Conservation (phyloP, 345 rosid species). For the Anacardium occidentale region DNA sequence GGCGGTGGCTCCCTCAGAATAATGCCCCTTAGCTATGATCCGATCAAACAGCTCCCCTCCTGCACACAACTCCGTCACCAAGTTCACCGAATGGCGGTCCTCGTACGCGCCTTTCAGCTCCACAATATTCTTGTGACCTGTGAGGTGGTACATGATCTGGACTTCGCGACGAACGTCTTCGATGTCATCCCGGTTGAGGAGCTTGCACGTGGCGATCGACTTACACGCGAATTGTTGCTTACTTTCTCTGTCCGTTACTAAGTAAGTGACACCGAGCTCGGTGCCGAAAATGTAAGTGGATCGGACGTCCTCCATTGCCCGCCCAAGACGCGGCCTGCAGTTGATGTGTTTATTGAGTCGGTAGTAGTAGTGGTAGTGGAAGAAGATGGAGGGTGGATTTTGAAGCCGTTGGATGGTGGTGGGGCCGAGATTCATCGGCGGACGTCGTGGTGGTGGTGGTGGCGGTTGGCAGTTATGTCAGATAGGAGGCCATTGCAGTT, state of each 20-base stretch:
- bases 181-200: constrained; percentile 70
- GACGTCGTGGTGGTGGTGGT: no score
- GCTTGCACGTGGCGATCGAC: constrained; percentile 83
- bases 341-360: constrained; percentile 26
- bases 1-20: constrained; percentile 90
- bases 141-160: constrained; percentile 97
- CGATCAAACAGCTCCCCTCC: no score
- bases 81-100: constrained; percentile 76
- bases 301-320: constrained; percentile 81
- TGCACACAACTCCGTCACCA: constrained; percentile 88
- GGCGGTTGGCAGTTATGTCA: constrained; percentile 9
- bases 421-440: constrained; percentile 7
- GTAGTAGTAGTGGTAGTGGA: constrained; percentile 31
- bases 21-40: constrained; percentile 87
- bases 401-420: constrained; percentile 29
- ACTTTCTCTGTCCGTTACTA: constrained; percentile 78
- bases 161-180: constrained; percentile 91
- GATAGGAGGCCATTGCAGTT: constrained; percentile 58
- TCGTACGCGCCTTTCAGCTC: constrained; percentile 92
- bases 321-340: constrained; percentile 78
- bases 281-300: constrained; percentile 61
- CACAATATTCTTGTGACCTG: constrained; percentile 92
- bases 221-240: constrained; percentile 76
- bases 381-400: constrained; percentile 36
- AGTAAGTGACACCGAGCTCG: constrained; percentile 84